phyloP scores from a whole-genome alignment of 2,329 filamentous ascomycete genomes.

The Neofusicoccum sp. region DNA sequence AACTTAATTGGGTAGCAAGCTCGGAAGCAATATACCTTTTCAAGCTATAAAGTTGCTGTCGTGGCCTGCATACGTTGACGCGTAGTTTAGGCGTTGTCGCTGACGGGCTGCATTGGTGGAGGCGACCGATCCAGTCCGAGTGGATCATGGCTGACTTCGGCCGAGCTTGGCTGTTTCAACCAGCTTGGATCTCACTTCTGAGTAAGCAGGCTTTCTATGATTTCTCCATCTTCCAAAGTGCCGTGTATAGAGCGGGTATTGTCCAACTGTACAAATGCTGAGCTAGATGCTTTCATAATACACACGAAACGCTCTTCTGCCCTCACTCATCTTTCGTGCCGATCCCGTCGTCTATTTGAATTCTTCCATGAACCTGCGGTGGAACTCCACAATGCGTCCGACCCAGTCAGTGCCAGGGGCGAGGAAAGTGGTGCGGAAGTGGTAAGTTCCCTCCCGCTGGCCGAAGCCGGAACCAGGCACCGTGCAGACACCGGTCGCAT shows the following conservation, averaged over 20 bases:
- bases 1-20: neutral
- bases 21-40: neutral
- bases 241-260: neutral
- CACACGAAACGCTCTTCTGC: neutral
- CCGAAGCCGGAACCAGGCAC: constrained; percentile 92
- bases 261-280: constrained; percentile 1
- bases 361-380: constrained; percentile 85
- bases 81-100: neutral
- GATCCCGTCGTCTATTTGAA: constrained; percentile 46
- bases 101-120: constrained; percentile 12
- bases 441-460: constrained; percentile 84
- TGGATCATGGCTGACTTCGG: constrained; percentile 8
- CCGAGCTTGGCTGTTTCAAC: constrained; percentile 1
- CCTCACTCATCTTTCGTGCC: neutral
- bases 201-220: neutral
- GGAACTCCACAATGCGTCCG: constrained; percentile 81
- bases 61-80: constrained; percentile 6
- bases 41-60: neutral
- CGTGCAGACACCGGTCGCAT: constrained; percentile 91
- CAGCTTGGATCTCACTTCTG: neutral
- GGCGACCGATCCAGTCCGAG: neutral
- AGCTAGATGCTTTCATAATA: neutral
- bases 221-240: neutral
- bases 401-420: constrained; percentile 97
- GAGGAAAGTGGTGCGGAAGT: constrained; percentile 96